Base-by-base conservation (phyloP, 345 rosid species). In the Geranium brycei region DNA sequence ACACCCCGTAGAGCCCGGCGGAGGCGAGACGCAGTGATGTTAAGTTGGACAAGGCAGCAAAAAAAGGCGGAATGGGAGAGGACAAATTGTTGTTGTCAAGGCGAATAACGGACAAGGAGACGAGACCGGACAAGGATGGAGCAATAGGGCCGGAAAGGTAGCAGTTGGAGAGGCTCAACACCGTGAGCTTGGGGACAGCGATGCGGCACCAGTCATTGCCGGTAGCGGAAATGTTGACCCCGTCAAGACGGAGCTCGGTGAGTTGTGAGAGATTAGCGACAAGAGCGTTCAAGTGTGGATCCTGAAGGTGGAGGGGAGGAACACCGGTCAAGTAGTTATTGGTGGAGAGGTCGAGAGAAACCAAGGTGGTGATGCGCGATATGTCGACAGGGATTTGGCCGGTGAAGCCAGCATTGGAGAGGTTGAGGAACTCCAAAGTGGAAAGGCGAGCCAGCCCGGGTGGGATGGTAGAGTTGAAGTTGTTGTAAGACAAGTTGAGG, bases 381-480 rank as follows among this genome's bases (percentile, higher is more conserved):
- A 84, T 64, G n/a, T 13, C 67, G 30, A 8, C 2, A 0, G 85
- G 84, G 60, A 84, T 31, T 59, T 78, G 82, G 3, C 81, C 82
- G 1, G 2, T n/a, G 17, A 79, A 72, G 17, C 81, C 81, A 17
- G 82, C 72, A 59, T 66, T 72, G 0, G 85, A 83, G 58, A 83
- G 62, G 64, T 83, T 83, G 31, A 83, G 59, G 56, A 69, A n/a
- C 17, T 4, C 8, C 64, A 82, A 60, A 40, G 65, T 55, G 14
- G 76, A 47, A 0, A 82, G 74, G 11, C 68, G 70, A 2, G 19
- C 79, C 10, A 79, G 68, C 56, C 41, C 56, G 5, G 66, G 17
- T 16, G 83, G 79, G 15, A 76, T 53, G 2, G 61, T 3, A 30
- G 62, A 63, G 11, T 1, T 65, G 72, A 79, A 64, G 16, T 13